A percentile compares a stretch with the other conserved stretches of the same genome.
Evolutionary conservation across 2,329 filamentous ascomycete species (phyloP).

Genomic region (Celoporthe dispersa): DNA sequence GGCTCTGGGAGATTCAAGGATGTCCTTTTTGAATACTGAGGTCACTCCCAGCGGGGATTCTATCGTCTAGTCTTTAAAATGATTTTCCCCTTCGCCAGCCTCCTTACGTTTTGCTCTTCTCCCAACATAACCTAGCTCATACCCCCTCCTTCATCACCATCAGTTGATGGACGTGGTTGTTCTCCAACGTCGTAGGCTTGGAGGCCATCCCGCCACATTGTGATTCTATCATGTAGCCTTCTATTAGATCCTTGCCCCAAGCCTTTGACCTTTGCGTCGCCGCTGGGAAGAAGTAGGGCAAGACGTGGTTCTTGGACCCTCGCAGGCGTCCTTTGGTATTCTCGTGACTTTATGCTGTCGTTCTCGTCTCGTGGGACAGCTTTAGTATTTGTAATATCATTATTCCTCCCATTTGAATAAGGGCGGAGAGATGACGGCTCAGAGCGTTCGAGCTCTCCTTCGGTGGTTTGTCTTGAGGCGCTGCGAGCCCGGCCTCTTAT

Average conservation of each 20-base stretch:
- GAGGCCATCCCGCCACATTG: constrained; percentile 10
- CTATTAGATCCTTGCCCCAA: constrained; percentile 20
- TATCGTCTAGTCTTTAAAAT: neutral
- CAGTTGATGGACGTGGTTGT: neutral
- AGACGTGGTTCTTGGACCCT: neutral
- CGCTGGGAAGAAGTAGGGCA: neutral
- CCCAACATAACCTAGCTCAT: neutral
- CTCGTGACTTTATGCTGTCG: neutral
- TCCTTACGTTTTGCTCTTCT: neutral
- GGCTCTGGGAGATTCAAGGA: neutral
- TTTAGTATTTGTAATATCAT: neutral
- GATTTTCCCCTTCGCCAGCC: neutral
- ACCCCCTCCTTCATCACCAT: neutral
- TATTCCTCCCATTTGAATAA: too few relatives aligned
- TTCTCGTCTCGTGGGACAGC: neutral
- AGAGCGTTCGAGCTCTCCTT: neutral
- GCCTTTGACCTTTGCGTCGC: constrained; percentile 16
- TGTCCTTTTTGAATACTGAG: neutral
- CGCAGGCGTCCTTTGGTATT: neutral
- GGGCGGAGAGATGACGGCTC: neutral
- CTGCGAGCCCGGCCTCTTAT: neutral
- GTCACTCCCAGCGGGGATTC: neutral
- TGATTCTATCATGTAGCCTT: constrained; percentile 12
- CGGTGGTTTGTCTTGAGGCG: too few relatives aligned
- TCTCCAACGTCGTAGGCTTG: neutral